Percentiles rank a stretch among this genome's conserved stretches.
Conservation (phyloP, 1,284 basidiomycete genomes). For the Malassezia japonica region DNA sequence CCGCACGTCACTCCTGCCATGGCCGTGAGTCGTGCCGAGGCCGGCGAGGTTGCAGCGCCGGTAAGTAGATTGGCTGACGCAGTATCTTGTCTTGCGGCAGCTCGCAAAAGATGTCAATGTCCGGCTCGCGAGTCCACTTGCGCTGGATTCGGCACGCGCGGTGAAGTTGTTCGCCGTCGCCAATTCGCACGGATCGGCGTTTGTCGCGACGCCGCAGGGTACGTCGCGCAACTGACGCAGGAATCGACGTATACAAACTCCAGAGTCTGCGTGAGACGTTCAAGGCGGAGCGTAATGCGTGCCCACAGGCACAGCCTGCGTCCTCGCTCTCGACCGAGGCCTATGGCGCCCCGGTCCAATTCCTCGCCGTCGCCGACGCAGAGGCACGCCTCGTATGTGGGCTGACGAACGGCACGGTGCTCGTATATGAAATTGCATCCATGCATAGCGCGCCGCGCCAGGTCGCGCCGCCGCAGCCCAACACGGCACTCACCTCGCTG, state of each 20-base stretch:
- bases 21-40: constrained; percentile 12
- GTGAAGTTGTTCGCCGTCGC: constrained; percentile 4
- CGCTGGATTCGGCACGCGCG: neutral
- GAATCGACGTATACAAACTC: neutral
- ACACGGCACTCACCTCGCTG: constrained; percentile 26
- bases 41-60: constrained; percentile 14
- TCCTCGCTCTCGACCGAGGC: neutral
- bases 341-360: neutral
- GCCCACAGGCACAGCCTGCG: neutral
- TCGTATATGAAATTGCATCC: neutral
- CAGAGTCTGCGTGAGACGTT: neutral
- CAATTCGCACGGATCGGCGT: neutral
- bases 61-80: constrained; percentile 2
- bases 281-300: constrained; percentile 18
- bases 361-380: neutral
- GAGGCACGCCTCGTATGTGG: constrained; percentile 4
- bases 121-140: constrained; percentile 35
- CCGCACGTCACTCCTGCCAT: constrained; percentile 1
- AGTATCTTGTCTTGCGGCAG: constrained; percentile 33
- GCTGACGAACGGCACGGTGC: neutral
- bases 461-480: neutral
- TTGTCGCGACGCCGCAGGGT: constrained; percentile 4
- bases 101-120: constrained; percentile 36
- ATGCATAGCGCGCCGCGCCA: neutral
- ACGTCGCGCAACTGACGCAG: neutral